Percentiles rank a stretch among this genome's conserved stretches.
These are phyloP conservation scores for Tinospora cordifolia DNA, from an alignment of 164 flowering plant genomes.

Conservation along the genomic window DNA sequence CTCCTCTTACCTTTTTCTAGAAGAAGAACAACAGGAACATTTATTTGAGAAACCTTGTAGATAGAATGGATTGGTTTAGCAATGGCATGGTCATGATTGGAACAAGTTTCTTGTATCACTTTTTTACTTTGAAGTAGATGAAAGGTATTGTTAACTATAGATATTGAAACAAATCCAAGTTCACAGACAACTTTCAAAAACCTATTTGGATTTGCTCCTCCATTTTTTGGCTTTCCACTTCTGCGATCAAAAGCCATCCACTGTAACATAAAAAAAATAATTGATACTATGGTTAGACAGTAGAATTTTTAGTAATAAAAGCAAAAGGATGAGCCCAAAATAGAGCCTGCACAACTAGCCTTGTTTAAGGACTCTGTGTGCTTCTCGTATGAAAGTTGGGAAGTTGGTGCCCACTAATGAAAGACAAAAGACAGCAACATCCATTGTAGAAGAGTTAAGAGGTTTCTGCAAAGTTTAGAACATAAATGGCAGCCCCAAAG, in stretches of 20 bases:
- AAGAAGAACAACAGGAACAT: conserved; percentile 81
- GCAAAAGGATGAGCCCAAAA: conserved; percentile 1
- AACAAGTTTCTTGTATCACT: not conserved
- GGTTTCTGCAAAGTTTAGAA: conserved; percentile 44
- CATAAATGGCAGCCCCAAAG: not conserved
- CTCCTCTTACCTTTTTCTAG: conserved; percentile 64
- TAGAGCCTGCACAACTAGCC: conserved; percentile 42
- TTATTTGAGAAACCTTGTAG: conserved; percentile 87
- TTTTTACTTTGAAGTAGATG: conserved; percentile 1
- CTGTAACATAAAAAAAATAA: conserved; percentile 33
- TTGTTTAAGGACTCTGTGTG: conserved; percentile 76
- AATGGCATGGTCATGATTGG: not conserved
- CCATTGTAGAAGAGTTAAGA: conserved; percentile 61
- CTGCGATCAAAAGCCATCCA: conserved; percentile 94
- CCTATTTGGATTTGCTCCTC: conserved; percentile 75
- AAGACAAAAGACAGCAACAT: conserved; percentile 91
- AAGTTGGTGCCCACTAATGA: conserved; percentile 86
- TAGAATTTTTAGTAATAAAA: not conserved
- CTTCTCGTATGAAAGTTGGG: conserved; percentile 62
- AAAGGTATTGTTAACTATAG: conserved; percentile 33
- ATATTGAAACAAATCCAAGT: conserved; percentile 54
- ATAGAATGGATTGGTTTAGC: conserved; percentile 15
- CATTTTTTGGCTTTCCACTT: conserved; percentile 82
- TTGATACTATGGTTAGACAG: conserved; percentile 4
- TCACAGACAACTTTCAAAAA: conserved; percentile 61